phyloP scores from a whole-genome alignment of 768 basidiomycete species.

The Hericium coralloides region DNA sequence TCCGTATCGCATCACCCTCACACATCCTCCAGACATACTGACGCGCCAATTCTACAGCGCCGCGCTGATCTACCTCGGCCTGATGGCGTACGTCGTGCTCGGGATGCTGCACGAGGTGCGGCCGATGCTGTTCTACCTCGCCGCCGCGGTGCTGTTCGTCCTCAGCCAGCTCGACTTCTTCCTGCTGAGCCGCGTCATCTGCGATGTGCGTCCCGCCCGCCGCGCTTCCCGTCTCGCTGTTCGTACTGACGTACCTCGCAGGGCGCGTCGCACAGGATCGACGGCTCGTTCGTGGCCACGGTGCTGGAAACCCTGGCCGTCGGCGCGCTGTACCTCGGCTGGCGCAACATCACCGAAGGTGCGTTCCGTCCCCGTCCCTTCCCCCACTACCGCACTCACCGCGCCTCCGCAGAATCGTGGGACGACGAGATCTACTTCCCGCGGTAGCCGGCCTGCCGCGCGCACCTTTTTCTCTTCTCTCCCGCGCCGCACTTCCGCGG shows the following conservation, averaged over 20 bases:
- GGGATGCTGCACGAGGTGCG: conserved; percentile 66
- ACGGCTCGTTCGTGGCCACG: conserved; percentile 84
- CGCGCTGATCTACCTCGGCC: conserved; percentile 53
- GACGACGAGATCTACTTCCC: conserved; percentile 2
- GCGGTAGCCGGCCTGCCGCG: neutral
- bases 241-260: conserved; percentile 17
- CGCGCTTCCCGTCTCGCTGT: neutral
- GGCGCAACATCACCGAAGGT: conserved; percentile 89
- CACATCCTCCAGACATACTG: neutral
- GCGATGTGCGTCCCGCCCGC: conserved; percentile 33
- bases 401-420: neutral
- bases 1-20: conserved; percentile 28
- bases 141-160: conserved; percentile 69
- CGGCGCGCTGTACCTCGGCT: conserved; percentile 61
- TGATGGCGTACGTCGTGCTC: conserved; percentile 80
- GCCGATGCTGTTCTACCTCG: conserved; percentile 73
- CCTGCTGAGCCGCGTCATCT: conserved; percentile 70
- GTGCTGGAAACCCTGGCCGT: conserved; percentile 73
- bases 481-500: too few relatives aligned
- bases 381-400: neutral
- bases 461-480: too few relatives aligned
- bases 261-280: conserved; percentile 61
- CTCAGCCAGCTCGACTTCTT: conserved; percentile 79
- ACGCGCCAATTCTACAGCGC: conserved; percentile 31
- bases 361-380: conserved; percentile 15